Base-by-base conservation (phyloP, 495 filamentous ascomycete genomes). In the Xylaria cubensis region DNA sequence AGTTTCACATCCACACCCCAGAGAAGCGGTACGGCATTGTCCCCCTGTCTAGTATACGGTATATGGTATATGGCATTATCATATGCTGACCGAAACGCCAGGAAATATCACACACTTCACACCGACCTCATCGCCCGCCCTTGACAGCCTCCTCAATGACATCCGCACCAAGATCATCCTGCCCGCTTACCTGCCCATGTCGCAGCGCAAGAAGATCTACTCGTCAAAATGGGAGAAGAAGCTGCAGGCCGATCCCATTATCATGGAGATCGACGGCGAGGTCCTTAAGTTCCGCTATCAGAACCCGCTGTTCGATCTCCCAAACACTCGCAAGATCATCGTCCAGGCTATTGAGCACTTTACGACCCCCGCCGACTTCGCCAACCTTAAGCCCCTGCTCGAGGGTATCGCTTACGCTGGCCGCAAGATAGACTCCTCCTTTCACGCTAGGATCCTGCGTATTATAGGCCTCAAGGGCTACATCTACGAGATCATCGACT, bases 91-190 rank as follows among this genome's bases (percentile, higher is more conserved):
- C 41, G 71, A 36, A 36, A 67, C 1, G 2, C 34, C n/a, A 73
- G 75, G 71, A 9, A 42, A 70, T 41, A 75, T 77, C 62, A 55
- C 64, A 26, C 73, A 78, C 29, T 86, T 86, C 74, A 67, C 73
- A 4, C 72, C 75, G 5, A 73, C 78, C 12, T 82, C 79, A 5
- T 76, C 76, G 8, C 67, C 78, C n/a, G 74, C 81, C 29, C 81
- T 86, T 53, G 73, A 83, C 67, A 51, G 77, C 34, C 46, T 79
- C 19, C 86, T 92, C 70, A 70, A 78, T 67, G 82, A 75, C n/a
- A 86, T 92, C 80, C 89, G 90, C 70, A 75, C 86, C 70, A 84
- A 90, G 59, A 81, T 92, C 76, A 89, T 95, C 79, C 85, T 94
- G 17, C 90, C 91, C 1, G 74, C 81, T 9, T 88, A 89, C 74